Evolutionary conservation across 1,284 basidiomycete species (phyloP).

Genomic region (Bjerkandera adusta): DNA sequence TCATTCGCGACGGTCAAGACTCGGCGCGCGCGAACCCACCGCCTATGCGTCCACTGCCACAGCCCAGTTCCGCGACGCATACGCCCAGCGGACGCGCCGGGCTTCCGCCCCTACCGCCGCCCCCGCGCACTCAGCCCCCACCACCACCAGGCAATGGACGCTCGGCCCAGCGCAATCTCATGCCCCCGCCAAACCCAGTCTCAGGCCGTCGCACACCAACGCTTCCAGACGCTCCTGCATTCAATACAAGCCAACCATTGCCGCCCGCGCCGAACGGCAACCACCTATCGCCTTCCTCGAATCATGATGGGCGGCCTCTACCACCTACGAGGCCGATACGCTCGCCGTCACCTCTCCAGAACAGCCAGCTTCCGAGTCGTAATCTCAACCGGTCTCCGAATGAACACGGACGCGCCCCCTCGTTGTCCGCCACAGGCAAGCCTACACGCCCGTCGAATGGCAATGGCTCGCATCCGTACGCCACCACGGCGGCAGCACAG

Average conservation of each 20-base stretch:
- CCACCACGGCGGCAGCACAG: slow-evolving; percentile 27
- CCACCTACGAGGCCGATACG: slow-evolving; percentile 50
- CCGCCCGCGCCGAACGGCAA: slow-evolving; percentile 53
- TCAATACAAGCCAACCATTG: slow-evolving; percentile 46
- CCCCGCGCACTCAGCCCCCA: slow-evolving; percentile 62
- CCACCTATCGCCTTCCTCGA: slow-evolving; percentile 52
- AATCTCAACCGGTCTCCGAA: slow-evolving; percentile 27
- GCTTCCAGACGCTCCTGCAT: slow-evolving; percentile 45
- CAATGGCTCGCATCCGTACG: slow-evolving; percentile 27
- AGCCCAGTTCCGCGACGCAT: slow-evolving; percentile 29
- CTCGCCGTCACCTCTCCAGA: slow-evolving; percentile 58
- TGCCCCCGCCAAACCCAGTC: slow-evolving; percentile 21
- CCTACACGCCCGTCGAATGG: slow-evolving; percentile 37
- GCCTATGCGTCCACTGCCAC: slow-evolving; percentile 43
- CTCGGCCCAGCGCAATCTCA: slow-evolving; percentile 22
- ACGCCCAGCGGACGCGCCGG: slow-evolving; percentile 41
- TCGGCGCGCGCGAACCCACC: slow-evolving; percentile 39
- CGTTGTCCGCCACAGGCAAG: slow-evolving; percentile 33
- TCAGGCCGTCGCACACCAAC: slow-evolving; percentile 57
- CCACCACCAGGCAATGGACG: slow-evolving; percentile 44
- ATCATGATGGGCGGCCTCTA: no score
- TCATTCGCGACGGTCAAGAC: slow-evolving; percentile 66
- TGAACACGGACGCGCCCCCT: slow-evolving; percentile 49
- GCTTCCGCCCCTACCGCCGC: slow-evolving; percentile 65
- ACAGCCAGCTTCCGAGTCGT: slow-evolving; percentile 32